These are phyloP conservation scores for Bathelium albidoporum DNA, from an alignment of 495 filamentous ascomycete genomes.

Conservation along the genomic window DNA sequence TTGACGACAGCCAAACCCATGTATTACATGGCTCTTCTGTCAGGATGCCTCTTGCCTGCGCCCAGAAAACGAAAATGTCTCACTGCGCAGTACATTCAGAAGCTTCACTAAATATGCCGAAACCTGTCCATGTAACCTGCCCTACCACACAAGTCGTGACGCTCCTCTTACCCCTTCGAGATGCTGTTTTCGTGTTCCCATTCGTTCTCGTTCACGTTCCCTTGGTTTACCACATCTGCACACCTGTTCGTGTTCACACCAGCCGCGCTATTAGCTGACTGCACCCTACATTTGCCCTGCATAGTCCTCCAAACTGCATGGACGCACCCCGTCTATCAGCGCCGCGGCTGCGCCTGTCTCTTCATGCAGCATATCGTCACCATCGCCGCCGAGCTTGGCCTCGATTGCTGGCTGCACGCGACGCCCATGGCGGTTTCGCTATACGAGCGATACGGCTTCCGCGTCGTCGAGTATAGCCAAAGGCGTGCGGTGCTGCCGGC, in stretches of 20 bases:
- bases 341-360: not conserved
- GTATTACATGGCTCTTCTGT: too few relatives aligned
- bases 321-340: not conserved
- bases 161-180: not conserved
- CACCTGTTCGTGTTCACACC: too few relatives aligned
- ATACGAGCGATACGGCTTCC: not conserved
- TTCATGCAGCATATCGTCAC: not conserved
- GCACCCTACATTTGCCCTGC: not conserved
- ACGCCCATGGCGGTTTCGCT: not conserved
- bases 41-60: too few relatives aligned
- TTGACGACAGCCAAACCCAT: too few relatives aligned
- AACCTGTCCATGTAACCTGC: not conserved
- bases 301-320: not conserved
- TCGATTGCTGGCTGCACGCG: not conserved
- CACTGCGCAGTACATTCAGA: too few relatives aligned
- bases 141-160: not conserved
- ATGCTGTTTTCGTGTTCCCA: too few relatives aligned
- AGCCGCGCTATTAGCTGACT: too few relatives aligned
- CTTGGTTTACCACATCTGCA: too few relatives aligned
- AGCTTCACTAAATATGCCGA: too few relatives aligned
- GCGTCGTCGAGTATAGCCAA: not conserved
- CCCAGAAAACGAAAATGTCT: too few relatives aligned
- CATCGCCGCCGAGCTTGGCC: not conserved
- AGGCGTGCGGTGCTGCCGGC: not conserved
- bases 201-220: too few relatives aligned